Evolutionary conservation across 306 rosid genomes (phyloP).

Genomic region (Glycine soja): DNA sequence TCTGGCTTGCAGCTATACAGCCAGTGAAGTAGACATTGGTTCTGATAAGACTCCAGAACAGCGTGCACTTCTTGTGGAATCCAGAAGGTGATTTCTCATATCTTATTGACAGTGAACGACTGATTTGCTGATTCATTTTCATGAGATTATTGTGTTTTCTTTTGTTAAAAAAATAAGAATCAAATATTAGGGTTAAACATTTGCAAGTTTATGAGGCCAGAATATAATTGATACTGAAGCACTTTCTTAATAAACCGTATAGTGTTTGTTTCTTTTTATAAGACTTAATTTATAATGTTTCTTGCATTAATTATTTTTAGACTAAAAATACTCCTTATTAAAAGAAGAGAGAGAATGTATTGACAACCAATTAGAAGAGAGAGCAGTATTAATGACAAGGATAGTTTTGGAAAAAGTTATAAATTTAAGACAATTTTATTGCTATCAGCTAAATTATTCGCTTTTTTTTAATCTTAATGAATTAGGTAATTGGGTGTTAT

Average conservation of each 20-base stretch:
- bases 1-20: slow-evolving; percentile 69
- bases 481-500: too few species aligned
- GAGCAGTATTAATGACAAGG: too few species aligned
- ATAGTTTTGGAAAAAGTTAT: too few species aligned
- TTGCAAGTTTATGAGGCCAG: slow-evolving; percentile 1
- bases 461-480: too few species aligned
- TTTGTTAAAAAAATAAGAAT: not conserved
- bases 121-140: slow-evolving; percentile 25
- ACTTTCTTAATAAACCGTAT: not conserved
- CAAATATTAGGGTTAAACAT: not conserved
- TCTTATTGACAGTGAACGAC: slow-evolving; percentile 8
- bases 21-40: slow-evolving; percentile 58
- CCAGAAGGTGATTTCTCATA: slow-evolving; percentile 72
- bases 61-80: slow-evolving; percentile 82
- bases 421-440: too few species aligned
- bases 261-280: too few species aligned
- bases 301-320: too few species aligned
- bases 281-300: too few species aligned
- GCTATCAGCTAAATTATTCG: too few species aligned
- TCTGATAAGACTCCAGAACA: slow-evolving; percentile 74
- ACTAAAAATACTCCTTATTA: too few species aligned
- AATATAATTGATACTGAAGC: slow-evolving; percentile 19
- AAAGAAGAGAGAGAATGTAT: too few species aligned
- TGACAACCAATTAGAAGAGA: too few species aligned
- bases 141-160: not conserved